Evolutionary conservation across 352 stramenopile genomes (phyloP), one percentile per base, ranked within the genome.

Genomic region (Globisporangium nunn): DNA sequence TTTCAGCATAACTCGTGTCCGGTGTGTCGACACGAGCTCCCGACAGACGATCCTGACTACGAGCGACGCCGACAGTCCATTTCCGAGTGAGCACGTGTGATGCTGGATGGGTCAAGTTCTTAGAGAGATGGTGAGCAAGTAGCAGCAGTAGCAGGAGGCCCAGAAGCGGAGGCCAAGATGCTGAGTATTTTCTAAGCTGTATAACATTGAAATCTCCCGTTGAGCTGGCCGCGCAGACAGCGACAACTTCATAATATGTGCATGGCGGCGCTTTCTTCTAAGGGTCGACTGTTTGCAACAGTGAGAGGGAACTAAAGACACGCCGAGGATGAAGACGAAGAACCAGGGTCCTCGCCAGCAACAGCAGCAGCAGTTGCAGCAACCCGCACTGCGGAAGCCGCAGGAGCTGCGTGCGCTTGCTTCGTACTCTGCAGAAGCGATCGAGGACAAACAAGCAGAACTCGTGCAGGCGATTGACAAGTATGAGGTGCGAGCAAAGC

Each of bases 1-100:
- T 1, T 23, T 23, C 66, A 93, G 73, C 85, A 95, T 68, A 95
- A 95, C 49, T 95, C 85, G 59, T 95, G 85, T 43, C 85, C 85
- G 23, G 77, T 95, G 44, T 95, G 85, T 49, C 82, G 85, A 47
- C 87, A 84, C 49, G 85, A 95, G 60, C 62, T 95, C 15, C 82
- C 85, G 5, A 95, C 85, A 52, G 85, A 95, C 50, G 85, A 95
- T 54, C 56, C 72, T 39, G 85, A 95, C 50, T 95, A 95, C 46
- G 85, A 91, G 53, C 70, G 61, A 14, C 76, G 78, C 37, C 78
- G 78, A 61, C 73, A 45, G 4, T 61, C 53, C 6, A 40, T 66
- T 29, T 49, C 53, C 10, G 47, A 66, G 12, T 66, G 49, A 61
- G 46, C 5, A 12, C 14, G 29, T 29, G 28, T n/a, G 11, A 2